Conservation (phyloP, 768 basidiomycete genomes). For the Nidularia sp. region DNA sequence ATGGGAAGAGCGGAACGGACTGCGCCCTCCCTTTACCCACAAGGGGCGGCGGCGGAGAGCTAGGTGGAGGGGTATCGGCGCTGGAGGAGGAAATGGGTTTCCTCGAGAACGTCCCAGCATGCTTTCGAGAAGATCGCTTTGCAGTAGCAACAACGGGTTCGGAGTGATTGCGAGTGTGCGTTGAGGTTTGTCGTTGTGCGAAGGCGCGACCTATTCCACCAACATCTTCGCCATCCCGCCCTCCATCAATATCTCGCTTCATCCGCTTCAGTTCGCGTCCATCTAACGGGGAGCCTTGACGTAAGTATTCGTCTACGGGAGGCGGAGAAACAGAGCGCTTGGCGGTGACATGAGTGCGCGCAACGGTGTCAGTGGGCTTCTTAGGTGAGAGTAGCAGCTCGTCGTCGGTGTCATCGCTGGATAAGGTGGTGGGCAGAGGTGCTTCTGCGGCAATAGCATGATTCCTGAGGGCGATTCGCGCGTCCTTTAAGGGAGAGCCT, state of each 20-base stretch:
- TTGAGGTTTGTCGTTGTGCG: conserved; percentile 6
- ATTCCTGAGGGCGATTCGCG: conserved; percentile 31
- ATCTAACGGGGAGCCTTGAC: conserved; percentile 17
- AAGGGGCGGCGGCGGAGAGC: conserved; percentile 9
- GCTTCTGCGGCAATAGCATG: conserved; percentile 8
- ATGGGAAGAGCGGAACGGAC: conserved; percentile 40
- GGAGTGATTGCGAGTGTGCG: conserved; percentile 29
- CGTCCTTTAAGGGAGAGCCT: conserved; percentile 51
- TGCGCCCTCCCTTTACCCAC: conserved; percentile 31
- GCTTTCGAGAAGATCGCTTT: conserved; percentile 16
- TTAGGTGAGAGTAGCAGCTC: conserved; percentile 43
- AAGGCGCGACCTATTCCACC: conserved; percentile 6
- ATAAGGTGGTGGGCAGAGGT: conserved; percentile 6
- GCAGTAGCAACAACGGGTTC: conserved; percentile 21
- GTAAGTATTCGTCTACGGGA: conserved; percentile 21
- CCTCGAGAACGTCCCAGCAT: conserved; percentile 17
- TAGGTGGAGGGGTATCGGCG: conserved; percentile 8
- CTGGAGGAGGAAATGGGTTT: conserved; percentile 21
- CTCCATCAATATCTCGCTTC: conserved; percentile 20
- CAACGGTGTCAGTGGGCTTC: conserved; percentile 17
- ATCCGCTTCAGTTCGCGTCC: conserved; percentile 31
- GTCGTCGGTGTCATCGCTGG: conserved; percentile 34
- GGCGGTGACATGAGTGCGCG: conserved; percentile 12
- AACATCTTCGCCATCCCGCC: conserved; percentile 8
- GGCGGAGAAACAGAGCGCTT: conserved; percentile 40